A percentile compares a stretch with the other conserved stretches of the same genome.
Evolutionary conservation across 73 alveolate genomes (phyloP).

Genomic region (Paramecium octaurelia): DNA sequence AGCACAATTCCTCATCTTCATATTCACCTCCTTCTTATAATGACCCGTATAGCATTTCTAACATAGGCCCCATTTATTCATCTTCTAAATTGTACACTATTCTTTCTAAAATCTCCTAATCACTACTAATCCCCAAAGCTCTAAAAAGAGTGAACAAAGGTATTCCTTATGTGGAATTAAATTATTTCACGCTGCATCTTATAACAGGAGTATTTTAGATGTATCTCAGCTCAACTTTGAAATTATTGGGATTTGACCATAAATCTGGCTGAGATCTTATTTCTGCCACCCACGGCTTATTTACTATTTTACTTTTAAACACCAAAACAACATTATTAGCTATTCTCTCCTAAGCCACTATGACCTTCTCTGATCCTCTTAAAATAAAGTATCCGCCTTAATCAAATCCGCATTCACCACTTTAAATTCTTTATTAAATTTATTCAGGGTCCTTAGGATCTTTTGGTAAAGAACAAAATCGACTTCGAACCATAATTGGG

Average conservation of each 20-base stretch:
- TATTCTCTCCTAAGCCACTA: constrained; percentile 83
- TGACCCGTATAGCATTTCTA: constrained; percentile 67
- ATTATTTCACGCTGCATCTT: constrained; percentile 65
- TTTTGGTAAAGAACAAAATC: constrained; percentile 68
- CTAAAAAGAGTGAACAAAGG: constrained; percentile 72
- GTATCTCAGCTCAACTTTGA: constrained; percentile 39
- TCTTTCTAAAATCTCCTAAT: constrained; percentile 63
- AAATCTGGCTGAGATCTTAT: constrained; percentile 68
- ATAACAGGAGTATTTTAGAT: neutral
- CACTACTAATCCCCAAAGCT: constrained; percentile 72
- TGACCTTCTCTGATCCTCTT: constrained; percentile 81
- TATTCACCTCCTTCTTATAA: constrained; percentile 67
- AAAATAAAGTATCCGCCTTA: constrained; percentile 83
- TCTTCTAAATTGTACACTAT: constrained; percentile 63
- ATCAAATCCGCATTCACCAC: constrained; percentile 78
- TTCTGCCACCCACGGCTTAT: constrained; percentile 80
- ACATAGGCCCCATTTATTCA: constrained; percentile 67
- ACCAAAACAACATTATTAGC: constrained; percentile 80
- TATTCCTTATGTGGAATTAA: constrained; percentile 71
- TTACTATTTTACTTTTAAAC: constrained; percentile 64
- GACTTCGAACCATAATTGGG: constrained; percentile 80
- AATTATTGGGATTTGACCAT: constrained; percentile 65
- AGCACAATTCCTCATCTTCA: constrained; percentile 84
- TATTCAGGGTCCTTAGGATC: constrained; percentile 47
- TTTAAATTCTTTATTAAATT: constrained; percentile 66